These are phyloP conservation scores for Penicillium odoratum DNA, from an alignment of 495 filamentous ascomycete species.

Conservation along the genomic window DNA sequence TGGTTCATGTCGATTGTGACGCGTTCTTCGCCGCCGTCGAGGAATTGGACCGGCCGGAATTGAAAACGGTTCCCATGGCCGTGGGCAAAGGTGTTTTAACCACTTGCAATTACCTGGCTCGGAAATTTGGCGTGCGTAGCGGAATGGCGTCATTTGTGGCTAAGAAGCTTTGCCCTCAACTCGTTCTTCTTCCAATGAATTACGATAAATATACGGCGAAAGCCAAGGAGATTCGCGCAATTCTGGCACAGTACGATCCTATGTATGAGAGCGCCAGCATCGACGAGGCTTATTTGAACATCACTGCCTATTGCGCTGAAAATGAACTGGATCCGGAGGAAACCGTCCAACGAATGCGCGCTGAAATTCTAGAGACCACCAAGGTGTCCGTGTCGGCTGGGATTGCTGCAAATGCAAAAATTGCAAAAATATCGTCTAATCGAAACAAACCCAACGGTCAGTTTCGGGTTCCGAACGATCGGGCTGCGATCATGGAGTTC, in stretches of 20 bases:
- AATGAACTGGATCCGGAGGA: constrained; percentile 69
- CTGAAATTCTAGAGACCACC: constrained; percentile 72
- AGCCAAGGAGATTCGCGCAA: constrained; percentile 79
- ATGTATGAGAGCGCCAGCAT: constrained; percentile 90
- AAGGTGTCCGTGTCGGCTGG: constrained; percentile 91
- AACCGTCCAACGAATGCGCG: constrained; percentile 71
- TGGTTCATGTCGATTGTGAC: constrained; percentile 96
- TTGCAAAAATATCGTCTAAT: constrained; percentile 95
- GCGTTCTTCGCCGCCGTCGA: constrained; percentile 98
- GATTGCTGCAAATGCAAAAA: constrained; percentile 86
- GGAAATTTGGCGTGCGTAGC: constrained; percentile 85
- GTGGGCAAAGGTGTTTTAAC: constrained; percentile 91
- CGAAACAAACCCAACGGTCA: constrained; percentile 97
- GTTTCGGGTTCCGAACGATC: constrained; percentile 69
- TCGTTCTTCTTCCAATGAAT: constrained; percentile 80
- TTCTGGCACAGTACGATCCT: constrained; percentile 83
- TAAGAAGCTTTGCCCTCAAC: constrained; percentile 85
- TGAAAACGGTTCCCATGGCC: constrained; percentile 87
- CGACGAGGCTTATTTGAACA: constrained; percentile 96
- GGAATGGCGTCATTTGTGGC: constrained; percentile 97
- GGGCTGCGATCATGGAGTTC: constrained; percentile 75
- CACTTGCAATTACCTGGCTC: constrained; percentile 91
- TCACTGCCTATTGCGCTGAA: constrained; percentile 79
- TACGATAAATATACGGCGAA: constrained; percentile 92
- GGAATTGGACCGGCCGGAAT: constrained; percentile 84